phyloP scores from a whole-genome alignment of 2,329 filamentous ascomycete genomes.

The Ascochyta koolunga region DNA sequence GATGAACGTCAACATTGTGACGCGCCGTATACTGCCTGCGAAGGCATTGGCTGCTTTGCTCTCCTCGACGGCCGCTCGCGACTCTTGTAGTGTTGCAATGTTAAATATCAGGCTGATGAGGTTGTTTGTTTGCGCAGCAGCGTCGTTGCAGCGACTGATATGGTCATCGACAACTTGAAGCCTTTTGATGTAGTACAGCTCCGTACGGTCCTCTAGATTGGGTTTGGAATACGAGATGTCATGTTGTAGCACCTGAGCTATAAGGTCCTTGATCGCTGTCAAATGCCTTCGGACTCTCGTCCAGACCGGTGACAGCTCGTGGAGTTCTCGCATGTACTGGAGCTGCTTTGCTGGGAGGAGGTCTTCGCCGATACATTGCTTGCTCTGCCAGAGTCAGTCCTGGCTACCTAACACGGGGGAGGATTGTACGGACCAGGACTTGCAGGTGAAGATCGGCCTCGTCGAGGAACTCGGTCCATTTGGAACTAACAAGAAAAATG shows the following conservation, averaged over 20 bases:
- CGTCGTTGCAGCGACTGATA: conserved; percentile 17
- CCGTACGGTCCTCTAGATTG: not conserved
- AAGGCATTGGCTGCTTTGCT: conserved; percentile 20
- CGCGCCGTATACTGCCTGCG: conserved; percentile 15
- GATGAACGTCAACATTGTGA: conserved; percentile 23
- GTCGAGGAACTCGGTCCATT: conserved; percentile 9
- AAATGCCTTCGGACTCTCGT: conserved; percentile 14
- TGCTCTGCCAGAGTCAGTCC: conserved; percentile 6
- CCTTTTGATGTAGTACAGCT: conserved; percentile 6
- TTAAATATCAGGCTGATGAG: conserved; percentile 22
- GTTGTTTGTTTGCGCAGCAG: conserved; percentile 17
- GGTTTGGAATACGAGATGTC: not conserved
- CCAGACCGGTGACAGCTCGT: conserved; percentile 18
- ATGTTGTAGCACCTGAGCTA: conserved; percentile 13
- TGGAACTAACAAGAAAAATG: conserved; percentile 3
- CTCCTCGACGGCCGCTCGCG: conserved; percentile 19
- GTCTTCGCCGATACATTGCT: conserved; percentile 11
- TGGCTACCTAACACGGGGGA: not conserved
- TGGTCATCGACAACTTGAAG: conserved; percentile 17
- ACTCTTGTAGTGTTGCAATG: conserved; percentile 21
- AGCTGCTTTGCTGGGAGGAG: conserved; percentile 13
- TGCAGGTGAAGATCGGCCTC: conserved; percentile 13
- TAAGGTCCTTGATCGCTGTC: conserved; percentile 8
- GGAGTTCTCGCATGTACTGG: conserved; percentile 14
- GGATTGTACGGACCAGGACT: conserved; percentile 1